Evolutionary conservation across 352 stramenopile species (phyloP).

Genomic region (Phytophthora parvispora): DNA sequence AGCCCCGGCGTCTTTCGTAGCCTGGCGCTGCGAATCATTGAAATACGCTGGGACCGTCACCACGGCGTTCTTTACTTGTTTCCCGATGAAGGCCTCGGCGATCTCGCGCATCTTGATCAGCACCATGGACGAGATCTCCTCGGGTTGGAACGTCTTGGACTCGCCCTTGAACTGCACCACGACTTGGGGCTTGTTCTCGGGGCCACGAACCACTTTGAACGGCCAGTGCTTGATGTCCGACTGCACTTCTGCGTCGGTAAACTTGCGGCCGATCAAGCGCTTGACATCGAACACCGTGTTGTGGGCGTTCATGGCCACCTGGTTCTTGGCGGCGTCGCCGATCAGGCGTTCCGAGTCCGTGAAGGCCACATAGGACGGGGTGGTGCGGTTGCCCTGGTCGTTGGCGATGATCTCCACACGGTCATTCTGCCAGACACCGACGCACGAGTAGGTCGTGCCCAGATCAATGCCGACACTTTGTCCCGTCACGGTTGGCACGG

Average conservation of each 20-base stretch:
- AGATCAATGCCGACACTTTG: conserved; percentile 98
- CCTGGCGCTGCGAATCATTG: conserved; percentile 96
- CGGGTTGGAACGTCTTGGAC: conserved; percentile 75
- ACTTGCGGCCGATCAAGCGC: conserved; percentile 96
- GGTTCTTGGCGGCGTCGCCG: conserved; percentile 96
- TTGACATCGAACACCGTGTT: conserved; percentile 99
- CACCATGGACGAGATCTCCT: conserved; percentile 89
- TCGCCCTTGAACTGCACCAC: conserved; percentile 82
- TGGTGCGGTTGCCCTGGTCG: conserved; percentile 96
- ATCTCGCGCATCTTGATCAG: conserved; percentile 82
- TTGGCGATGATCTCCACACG: conserved; percentile 98
- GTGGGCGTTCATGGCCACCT: conserved; percentile 94
- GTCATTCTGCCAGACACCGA: conserved; percentile 98
- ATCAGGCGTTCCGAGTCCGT: conserved; percentile 96
- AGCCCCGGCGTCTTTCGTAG: conserved; percentile 93
- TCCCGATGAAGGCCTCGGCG: conserved; percentile 75
- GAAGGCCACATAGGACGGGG: conserved; percentile 97
- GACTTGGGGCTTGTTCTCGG: conserved; percentile 75
- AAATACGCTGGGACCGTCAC: conserved; percentile 98
- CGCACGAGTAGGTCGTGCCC: conserved; percentile 98
- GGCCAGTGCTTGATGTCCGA: conserved; percentile 78
- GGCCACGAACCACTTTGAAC: conserved; percentile 70
- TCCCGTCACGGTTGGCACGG: conserved; percentile 61
- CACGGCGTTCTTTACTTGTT: conserved; percentile 82
- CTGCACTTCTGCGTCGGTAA: conserved; percentile 92